Conservation (phyloP, 2,329 filamentous ascomycete genomes). For the Botryotinia calthae region DNA sequence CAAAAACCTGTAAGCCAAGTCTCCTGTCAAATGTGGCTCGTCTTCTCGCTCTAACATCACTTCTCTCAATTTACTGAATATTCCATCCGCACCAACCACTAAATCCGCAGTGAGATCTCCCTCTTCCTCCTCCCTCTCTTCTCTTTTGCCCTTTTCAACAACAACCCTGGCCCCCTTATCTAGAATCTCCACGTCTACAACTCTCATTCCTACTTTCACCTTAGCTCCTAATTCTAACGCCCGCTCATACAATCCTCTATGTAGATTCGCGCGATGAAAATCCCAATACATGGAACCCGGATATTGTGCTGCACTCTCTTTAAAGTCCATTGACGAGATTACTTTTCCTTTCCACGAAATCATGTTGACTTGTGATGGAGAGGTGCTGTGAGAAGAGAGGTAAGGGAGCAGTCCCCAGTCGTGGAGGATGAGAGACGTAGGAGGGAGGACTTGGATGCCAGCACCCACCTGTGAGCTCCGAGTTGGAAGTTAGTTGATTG, state of each 20-base stretch:
- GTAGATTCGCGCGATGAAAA: slow-evolving; percentile 49
- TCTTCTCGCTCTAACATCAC: slow-evolving; percentile 45
- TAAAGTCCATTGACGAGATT: slow-evolving; percentile 32
- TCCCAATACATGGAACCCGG: slow-evolving; percentile 43
- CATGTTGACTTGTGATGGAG: slow-evolving; percentile 51
- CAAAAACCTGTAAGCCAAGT: slow-evolving; percentile 47
- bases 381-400: slow-evolving; percentile 26
- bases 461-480: slow-evolving; percentile 39
- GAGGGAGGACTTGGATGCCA: slow-evolving; percentile 36
- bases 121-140: slow-evolving; percentile 33
- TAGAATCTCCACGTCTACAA: slow-evolving; percentile 30
- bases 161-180: slow-evolving; percentile 35
- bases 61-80: slow-evolving; percentile 42
- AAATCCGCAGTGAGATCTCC: slow-evolving; percentile 37
- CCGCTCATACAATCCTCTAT: slow-evolving; percentile 44
- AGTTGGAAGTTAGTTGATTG: slow-evolving; percentile 34
- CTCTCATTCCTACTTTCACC: slow-evolving; percentile 35
- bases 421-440: slow-evolving; percentile 31
- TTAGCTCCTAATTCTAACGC: slow-evolving; percentile 42
- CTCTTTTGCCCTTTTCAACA: slow-evolving; percentile 36
- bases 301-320: slow-evolving; percentile 29
- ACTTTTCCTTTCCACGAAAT: slow-evolving; percentile 40
- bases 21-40: slow-evolving; percentile 47
- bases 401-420: slow-evolving; percentile 30
- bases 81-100: slow-evolving; percentile 44